These are phyloP conservation scores for Euclidium syriacum DNA, from an alignment of 345 rosid species.

Conservation along the genomic window DNA sequence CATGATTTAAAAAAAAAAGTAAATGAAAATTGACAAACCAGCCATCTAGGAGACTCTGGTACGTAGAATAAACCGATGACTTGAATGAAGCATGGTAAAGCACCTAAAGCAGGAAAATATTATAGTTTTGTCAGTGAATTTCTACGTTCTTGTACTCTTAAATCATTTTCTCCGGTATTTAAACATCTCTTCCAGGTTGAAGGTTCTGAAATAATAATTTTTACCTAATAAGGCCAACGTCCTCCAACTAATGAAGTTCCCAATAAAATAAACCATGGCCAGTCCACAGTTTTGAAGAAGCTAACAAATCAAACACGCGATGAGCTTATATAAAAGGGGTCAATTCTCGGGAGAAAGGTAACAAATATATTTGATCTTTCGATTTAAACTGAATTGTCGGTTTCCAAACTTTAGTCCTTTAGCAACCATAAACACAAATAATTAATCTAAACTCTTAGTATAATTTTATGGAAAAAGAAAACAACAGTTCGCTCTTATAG, in stretches of 20 bases:
- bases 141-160: neutral
- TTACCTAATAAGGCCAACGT: conserved; percentile 31
- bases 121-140: neutral
- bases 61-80: conserved; percentile 37
- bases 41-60: conserved; percentile 66
- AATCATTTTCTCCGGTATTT: neutral
- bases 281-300: conserved; percentile 30
- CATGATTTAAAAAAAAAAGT: neutral
- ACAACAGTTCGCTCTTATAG: too few species aligned
- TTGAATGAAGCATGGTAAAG: conserved; percentile 35
- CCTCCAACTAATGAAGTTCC: conserved; percentile 30
- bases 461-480: too few species aligned
- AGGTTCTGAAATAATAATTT: neutral
- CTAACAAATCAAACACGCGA: conserved; percentile 9
- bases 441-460: too few species aligned
- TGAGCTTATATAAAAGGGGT: neutral
- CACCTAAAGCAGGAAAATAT: conserved; percentile 24
- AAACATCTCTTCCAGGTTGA: neutral
- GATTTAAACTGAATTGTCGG: too few species aligned
- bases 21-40: conserved; percentile 29
- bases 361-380: too few species aligned
- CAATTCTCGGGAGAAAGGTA: neutral
- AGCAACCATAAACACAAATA: too few species aligned
- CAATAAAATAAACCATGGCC: conserved; percentile 23
- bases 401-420: too few species aligned